Evolutionary conservation across 148 eudicot genomes (phyloP).

Genomic region (Fagopyrum tataricum): DNA sequence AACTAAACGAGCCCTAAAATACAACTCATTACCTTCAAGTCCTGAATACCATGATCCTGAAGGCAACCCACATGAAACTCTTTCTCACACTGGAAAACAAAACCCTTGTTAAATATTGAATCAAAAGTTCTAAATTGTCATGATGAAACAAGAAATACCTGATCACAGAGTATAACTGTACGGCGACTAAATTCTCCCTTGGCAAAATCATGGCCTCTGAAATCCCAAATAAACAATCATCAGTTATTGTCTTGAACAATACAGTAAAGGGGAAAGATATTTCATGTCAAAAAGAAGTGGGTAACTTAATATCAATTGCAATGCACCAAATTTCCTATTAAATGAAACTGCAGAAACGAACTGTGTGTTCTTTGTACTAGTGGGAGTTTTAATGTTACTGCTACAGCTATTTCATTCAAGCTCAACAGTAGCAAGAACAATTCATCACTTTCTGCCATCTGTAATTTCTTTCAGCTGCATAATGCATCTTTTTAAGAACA

Average conservation of each 20-base stretch:
- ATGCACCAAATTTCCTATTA: not conserved
- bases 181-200: conserved; percentile 46
- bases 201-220: conserved; percentile 67
- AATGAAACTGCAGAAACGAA: not conserved
- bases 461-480: not conserved
- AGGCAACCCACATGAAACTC: conserved; percentile 80
- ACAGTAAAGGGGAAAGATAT: not conserved
- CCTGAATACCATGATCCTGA: conserved; percentile 42
- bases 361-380: not conserved
- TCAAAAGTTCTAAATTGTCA: not conserved
- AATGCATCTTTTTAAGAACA: not conserved
- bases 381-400: not conserved
- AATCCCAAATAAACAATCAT: not conserved
- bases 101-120: not conserved
- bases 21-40: conserved; percentile 72
- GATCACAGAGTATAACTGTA: conserved; percentile 80
- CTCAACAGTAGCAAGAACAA: not conserved
- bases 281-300: not conserved
- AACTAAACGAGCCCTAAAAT: conserved; percentile 13
- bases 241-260: not conserved
- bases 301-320: not conserved
- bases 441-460: not conserved
- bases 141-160: conserved; percentile 31
- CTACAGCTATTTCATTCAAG: not conserved
- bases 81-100: conserved; percentile 66